These are phyloP conservation scores for Sugiyamaella castrensis DNA, from an alignment of 1,139 yeast genomes.

Conservation along the genomic window DNA sequence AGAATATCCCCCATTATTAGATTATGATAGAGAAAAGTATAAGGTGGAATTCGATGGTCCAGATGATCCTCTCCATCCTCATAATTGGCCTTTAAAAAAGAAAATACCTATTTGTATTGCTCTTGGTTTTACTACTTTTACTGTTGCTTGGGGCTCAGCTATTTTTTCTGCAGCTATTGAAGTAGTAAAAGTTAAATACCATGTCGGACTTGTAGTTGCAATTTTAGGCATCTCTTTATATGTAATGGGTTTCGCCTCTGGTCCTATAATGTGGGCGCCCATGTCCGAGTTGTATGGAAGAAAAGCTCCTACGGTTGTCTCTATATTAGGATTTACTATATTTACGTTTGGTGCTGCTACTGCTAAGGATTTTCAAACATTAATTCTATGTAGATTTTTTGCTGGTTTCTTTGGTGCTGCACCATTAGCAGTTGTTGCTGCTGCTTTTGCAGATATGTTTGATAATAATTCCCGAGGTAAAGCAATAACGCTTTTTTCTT, in stretches of 20 bases:
- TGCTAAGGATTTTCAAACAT: constrained; percentile 68
- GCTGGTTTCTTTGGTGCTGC: constrained; percentile 78
- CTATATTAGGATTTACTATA: constrained; percentile 53
- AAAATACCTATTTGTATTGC: constrained; percentile 38
- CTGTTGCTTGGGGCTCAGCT: constrained; percentile 47
- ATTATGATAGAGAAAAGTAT: constrained; percentile 45
- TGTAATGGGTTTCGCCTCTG: constrained; percentile 79
- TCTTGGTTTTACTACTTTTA: constrained; percentile 41
- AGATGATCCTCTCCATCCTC: constrained; percentile 51
- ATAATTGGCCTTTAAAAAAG: constrained; percentile 44
- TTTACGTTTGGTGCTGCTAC: constrained; percentile 73
- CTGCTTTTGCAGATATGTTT: constrained; percentile 75
- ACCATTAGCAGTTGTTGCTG: constrained; percentile 79
- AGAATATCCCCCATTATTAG: constrained; percentile 47
- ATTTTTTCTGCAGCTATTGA: constrained; percentile 41
- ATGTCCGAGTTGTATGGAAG: constrained; percentile 74
- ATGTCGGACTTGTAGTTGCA: constrained; percentile 35
- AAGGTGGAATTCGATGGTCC: constrained; percentile 53
- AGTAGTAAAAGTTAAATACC: constrained; percentile 31
- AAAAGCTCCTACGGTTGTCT: constrained; percentile 51
- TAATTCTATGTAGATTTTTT: constrained; percentile 70
- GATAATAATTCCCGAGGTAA: constrained; percentile 60
- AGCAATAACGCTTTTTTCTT: constrained; percentile 61
- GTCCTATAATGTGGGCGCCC: constrained; percentile 82
- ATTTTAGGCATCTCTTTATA: constrained; percentile 62